Base-by-base conservation (phyloP, 1,284 basidiomycete species). In the Mrakiaceae sp. region DNA sequence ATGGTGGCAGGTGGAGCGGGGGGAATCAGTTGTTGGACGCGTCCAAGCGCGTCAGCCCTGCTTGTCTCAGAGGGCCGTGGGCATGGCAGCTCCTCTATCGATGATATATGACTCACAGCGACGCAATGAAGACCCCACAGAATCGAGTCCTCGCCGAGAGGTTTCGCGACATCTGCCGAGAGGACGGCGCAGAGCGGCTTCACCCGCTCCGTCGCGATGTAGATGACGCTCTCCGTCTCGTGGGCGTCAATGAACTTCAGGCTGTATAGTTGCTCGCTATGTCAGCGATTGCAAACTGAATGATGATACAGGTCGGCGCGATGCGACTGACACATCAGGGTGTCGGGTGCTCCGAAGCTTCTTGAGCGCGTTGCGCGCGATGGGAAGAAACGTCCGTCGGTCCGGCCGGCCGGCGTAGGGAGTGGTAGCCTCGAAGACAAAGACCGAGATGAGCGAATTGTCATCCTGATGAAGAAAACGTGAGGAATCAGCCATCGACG, bases 111-210 rank as follows among this genome's bases (percentile, higher is more conserved):
- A 81, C 87, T 71, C 68, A 94, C 91, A 67, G 90, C 87, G 67
- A 98, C 83, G 61, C 90, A 83, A 77, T 92, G 88, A 14, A 98
- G 77, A 5, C 95, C 95, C 95, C 95, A 98, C 3, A 92, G 92
- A 98, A 69, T 95, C 90, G 69, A 91, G 86, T 83, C 84, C 58
- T 77, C 79, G 77, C 80, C 70, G 27, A 58, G 49, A 27, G 27
- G 27, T 27, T 27, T 27, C 27, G 58, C 42, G 48, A 57, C 46
- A 52, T 57, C 27, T 66, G 5, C 79, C 48, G 82, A 78, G 55
- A 94, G 74, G 1, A 83, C 82, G n/a, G 79, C 76, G 47, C 82
- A 79, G 6, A 98, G 78, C 3, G 92, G 90, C 27, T 83, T 81
- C 6, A 98, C 87, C 3, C 88, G 87, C 76, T 98, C 96, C 0